These are phyloP conservation scores for Atalantia buxifolia DNA, from an alignment of 345 rosid genomes.

Conservation along the genomic window DNA sequence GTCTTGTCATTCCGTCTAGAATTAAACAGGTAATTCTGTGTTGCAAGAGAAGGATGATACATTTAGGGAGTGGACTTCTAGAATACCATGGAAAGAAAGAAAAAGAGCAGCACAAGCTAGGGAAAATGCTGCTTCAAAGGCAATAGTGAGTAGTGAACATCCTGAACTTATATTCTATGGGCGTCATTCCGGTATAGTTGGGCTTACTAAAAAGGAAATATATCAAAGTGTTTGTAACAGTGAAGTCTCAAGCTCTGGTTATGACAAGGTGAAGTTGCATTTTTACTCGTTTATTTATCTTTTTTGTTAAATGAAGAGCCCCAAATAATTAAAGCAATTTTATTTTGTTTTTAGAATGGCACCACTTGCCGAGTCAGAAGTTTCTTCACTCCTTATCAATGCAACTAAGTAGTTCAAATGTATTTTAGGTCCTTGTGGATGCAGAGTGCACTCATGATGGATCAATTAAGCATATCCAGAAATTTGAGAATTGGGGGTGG, in stretches of 20 bases:
- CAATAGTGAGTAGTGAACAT: conserved; percentile 24
- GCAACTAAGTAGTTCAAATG: conserved; percentile 14
- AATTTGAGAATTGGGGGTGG: conserved; percentile 98
- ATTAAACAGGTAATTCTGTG: conserved; percentile 48
- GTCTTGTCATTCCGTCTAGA: conserved; percentile 35
- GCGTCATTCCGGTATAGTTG: conserved; percentile 63
- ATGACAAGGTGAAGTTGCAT: conserved; percentile 64
- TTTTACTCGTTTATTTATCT: neutral
- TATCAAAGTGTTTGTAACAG: conserved; percentile 28
- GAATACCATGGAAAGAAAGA: conserved; percentile 89
- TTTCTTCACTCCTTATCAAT: neutral
- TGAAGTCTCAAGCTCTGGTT: conserved; percentile 45
- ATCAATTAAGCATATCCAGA: conserved; percentile 79
- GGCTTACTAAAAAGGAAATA: conserved; percentile 56
- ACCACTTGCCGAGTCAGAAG: neutral
- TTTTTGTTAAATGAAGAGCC: neutral
- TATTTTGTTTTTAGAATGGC: neutral
- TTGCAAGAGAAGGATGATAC: conserved; percentile 34
- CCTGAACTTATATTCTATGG: conserved; percentile 84
- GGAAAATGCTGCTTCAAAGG: conserved; percentile 29
- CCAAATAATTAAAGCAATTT: neutral
- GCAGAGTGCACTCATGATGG: conserved; percentile 99
- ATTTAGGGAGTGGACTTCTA: conserved; percentile 70
- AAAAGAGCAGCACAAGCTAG: conserved; percentile 53
- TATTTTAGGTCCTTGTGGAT: conserved; percentile 85